phyloP scores from a whole-genome alignment of 345 rosid genomes.

The Raphanus raphanistrum region DNA sequence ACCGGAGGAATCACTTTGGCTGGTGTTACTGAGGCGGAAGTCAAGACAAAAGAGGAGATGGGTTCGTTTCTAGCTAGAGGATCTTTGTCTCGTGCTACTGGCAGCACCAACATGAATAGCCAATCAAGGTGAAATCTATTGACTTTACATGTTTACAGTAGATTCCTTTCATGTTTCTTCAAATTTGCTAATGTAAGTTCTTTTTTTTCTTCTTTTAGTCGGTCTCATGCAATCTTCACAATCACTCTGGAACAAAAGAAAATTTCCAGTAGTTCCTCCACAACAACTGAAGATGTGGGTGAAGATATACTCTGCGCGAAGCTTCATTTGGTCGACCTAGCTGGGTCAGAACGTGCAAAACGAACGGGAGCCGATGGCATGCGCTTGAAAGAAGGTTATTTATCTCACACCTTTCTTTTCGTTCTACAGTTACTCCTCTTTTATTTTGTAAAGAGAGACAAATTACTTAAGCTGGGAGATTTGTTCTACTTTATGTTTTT shows the following conservation, averaged over 20 bases:
- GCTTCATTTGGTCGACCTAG: conserved; percentile 91
- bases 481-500: conserved; percentile 10
- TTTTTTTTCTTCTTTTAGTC: conserved; percentile 49
- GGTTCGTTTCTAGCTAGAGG: conserved; percentile 68
- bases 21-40: conserved; percentile 94
- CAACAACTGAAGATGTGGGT: conserved; percentile 50
- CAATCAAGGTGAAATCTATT: conserved; percentile 69
- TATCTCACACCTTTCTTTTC: neutral
- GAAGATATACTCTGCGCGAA: conserved; percentile 88
- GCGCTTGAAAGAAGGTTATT: conserved; percentile 91
- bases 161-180: neutral
- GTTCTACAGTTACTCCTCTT: conserved; percentile 7
- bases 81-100: conserved; percentile 88
- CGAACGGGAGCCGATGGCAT: conserved; percentile 94
- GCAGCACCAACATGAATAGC: conserved; percentile 95
- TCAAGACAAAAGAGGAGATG: conserved; percentile 88
- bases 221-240: conserved; percentile 96
- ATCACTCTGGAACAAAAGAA: conserved; percentile 94
- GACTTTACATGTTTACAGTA: neutral
- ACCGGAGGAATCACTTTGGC: conserved; percentile 94
- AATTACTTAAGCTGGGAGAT: conserved; percentile 1
- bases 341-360: conserved; percentile 97
- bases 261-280: conserved; percentile 39
- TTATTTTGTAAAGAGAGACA: conserved; percentile 10
- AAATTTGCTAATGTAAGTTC: conserved; percentile 4